Percentiles rank a stretch among this genome's conserved stretches.
phyloP scores from a whole-genome alignment of 371 early-diverging fungal species.

The Chytridiales sp. region DNA sequence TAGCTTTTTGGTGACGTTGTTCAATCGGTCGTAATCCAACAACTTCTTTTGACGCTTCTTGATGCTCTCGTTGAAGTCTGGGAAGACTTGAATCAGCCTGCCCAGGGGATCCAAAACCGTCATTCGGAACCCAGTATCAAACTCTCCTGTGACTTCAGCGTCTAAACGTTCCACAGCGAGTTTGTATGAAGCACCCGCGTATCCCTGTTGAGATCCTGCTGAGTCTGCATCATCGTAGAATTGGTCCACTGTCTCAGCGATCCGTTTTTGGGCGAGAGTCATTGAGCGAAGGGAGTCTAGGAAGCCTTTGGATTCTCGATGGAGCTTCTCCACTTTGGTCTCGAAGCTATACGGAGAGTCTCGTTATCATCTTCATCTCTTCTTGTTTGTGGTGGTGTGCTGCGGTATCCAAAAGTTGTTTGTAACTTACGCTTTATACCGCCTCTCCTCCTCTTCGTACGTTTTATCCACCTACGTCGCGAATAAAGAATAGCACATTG shows the following conservation, averaged over 20 bases:
- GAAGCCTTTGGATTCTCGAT: conserved; percentile 93
- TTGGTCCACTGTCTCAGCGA: conserved; percentile 72
- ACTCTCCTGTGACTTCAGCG: conserved; percentile 70
- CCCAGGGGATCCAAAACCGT: conserved; percentile 89
- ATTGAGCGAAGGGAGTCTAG: conserved; percentile 83
- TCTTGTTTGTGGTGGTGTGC: not conserved
- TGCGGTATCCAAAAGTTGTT: too few species aligned
- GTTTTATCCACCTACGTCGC: conserved; percentile 64
- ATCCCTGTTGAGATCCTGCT: conserved; percentile 37
- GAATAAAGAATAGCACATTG: not conserved
- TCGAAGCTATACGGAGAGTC: conserved; percentile 70
- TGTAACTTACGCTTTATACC: conserved; percentile 75
- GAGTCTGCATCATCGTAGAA: conserved; percentile 69
- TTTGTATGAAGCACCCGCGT: conserved; percentile 67
- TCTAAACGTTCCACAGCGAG: conserved; percentile 76
- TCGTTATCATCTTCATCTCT: not conserved
- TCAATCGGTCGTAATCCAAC: conserved; percentile 82
- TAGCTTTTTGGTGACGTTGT: conserved; percentile 72
- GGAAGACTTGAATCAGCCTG: conserved; percentile 81
- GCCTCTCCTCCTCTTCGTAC: conserved; percentile 82
- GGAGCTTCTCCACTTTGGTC: conserved; percentile 77
- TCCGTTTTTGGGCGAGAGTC: conserved; percentile 78
- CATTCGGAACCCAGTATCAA: conserved; percentile 76
- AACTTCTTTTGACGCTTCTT: conserved; percentile 83
- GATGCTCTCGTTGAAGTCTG: conserved; percentile 89